Base-by-base conservation (phyloP, 2,329 filamentous ascomycete genomes). In the Chaetothyriales sp. region DNA sequence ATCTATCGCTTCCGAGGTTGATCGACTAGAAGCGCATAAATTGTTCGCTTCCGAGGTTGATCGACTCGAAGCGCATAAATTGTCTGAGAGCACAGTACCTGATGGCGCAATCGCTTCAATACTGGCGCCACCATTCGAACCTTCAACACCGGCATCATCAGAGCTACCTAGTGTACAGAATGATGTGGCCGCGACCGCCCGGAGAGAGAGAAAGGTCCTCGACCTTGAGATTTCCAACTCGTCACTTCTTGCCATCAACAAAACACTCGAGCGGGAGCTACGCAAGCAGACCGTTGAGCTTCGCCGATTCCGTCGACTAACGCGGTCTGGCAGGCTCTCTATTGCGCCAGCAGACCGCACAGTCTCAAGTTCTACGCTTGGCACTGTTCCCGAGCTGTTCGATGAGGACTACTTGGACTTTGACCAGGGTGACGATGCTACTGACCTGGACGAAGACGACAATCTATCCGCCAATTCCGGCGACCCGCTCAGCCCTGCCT, bases 221-320 rank as follows among this genome's bases (percentile, higher is more conserved):
- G 92, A 98, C 65, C 73, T 98, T 5, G 88, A 98, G 65, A 98
- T 98, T 57, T 95, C 86, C 51, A 98, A 98, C 63, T 92, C 88
- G 1, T 95, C 89, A 1, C 76, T 98, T 2, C 79, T 95, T 52
- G 92, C 92, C 43, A 97, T 98, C 69, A 98, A 98, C 65, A 78
- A 89, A 50, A 92, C 89, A 0, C 72, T 98, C 0, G 92, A 98
- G 69, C 80, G 88, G 20, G 88, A 97, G 65, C 77, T 98, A 61
- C 81, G 89, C 22, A 94, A 94, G 65, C 90, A 97, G 63, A 90
- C 86, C 40, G 80, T 85, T 1, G 92, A 98, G 64, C 67, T 98
- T 29, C 82, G 92, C 52, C 78, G 90, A 44, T 97, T 83, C 65
- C 81, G 86, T 49, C 81, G 92, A n/a, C 72, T 97, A 48, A 94